Evolutionary conservation across 345 rosid genomes (phyloP), one percentile per base, ranked within the genome.

Genomic region (Arabidopsis thaliana): DNA sequence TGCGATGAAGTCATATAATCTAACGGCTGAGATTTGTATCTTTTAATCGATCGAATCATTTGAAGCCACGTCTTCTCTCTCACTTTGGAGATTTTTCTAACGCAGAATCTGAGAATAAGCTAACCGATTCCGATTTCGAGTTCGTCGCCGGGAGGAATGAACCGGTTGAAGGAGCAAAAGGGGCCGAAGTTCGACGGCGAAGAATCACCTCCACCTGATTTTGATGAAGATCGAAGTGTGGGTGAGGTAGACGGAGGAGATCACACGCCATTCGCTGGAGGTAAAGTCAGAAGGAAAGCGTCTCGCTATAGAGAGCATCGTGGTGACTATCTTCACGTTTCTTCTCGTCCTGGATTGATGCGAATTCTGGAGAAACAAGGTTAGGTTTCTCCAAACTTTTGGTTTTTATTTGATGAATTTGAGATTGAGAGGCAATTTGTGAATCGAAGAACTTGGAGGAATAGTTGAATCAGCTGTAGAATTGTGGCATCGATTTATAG

Each of bases 311-410:
- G 96, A 52, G 97, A 92, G 48, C 84, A 74, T 71, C 84, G 81
- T 66, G 99, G 99, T 53, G 99, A 95, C 50, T 89, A 95, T 73
- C 82, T 95, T n/a, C 92, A 85, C 80, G 91, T 95, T 11, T 83
- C 85, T 33, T 79, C 97, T 44, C 83, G 81, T 40, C 93, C 97
- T 37, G 80, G 76, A 34, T 67, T 92, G 75, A 84, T 90, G 93
- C 84, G 82, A 79, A 85, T 92, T 69, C 73, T 95, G 76, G 87
- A 87, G 49, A 95, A 90, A 69, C 97, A 92, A 87, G 99, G 99
- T 92, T 28, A 1, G 44, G 3, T 6, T 50, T 28, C 61, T 44
- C 51, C 46, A 14, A 0, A 8, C 2, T 34, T 24, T 32, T 4
- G 28, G 10, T 62, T 14, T 9, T 8, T 8, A 24, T 59, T 37